phyloP scores from a whole-genome alignment of 768 basidiomycete species.

The Lactifluus rugatus region DNA sequence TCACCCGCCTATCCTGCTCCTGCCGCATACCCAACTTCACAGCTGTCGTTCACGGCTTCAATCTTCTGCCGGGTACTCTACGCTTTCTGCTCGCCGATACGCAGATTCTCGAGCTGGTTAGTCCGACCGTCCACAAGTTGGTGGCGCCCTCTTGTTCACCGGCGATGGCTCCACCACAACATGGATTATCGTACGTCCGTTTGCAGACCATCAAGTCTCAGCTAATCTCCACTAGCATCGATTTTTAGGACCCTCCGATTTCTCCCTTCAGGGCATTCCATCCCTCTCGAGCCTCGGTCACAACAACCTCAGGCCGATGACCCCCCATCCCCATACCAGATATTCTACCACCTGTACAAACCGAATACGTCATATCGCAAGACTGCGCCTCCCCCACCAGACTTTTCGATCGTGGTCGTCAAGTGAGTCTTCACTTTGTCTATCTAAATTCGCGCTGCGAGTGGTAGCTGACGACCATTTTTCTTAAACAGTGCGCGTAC shows the following conservation, averaged over 20 bases:
- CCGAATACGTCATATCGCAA: slow-evolving; percentile 80
- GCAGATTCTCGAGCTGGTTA: slow-evolving; percentile 22
- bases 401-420: slow-evolving; percentile 80
- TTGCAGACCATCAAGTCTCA: neutral
- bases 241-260: slow-evolving; percentile 64
- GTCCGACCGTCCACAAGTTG: slow-evolving; percentile 39
- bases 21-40: slow-evolving; percentile 26
- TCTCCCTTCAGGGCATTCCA: slow-evolving; percentile 53
- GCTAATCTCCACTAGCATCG: slow-evolving; percentile 36
- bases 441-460: neutral
- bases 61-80: slow-evolving; percentile 30
- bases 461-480: neutral
- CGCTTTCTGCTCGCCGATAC: slow-evolving; percentile 26
- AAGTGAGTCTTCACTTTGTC: slow-evolving; percentile 42
- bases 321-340: slow-evolving; percentile 51
- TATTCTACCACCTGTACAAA: slow-evolving; percentile 90
- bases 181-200: slow-evolving; percentile 42
- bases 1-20: slow-evolving; percentile 43
- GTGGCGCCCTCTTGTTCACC: slow-evolving; percentile 54
- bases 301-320: slow-evolving; percentile 4
- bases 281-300: slow-evolving; percentile 34
- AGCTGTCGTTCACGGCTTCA: slow-evolving; percentile 21
- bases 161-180: slow-evolving; percentile 39
- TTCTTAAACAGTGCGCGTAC: slow-evolving; percentile 47
- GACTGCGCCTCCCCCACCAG: slow-evolving; percentile 65